These are phyloP conservation scores for Termitomyces sp. DNA, from an alignment of 768 basidiomycete species.

Conservation along the genomic window DNA sequence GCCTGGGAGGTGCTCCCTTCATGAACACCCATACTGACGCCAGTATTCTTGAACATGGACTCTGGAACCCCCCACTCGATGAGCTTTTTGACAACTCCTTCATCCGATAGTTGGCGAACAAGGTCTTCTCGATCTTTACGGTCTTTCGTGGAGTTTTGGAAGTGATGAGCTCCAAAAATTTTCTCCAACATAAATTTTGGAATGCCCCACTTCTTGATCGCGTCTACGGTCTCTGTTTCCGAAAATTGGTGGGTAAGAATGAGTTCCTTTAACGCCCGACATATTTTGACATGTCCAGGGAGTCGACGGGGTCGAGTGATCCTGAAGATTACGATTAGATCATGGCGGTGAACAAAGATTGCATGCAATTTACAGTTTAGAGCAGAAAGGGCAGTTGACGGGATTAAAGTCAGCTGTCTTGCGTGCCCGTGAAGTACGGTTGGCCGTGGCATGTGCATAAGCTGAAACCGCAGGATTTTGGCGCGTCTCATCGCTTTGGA, in stretches of 20 bases:
- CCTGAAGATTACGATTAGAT: neutral
- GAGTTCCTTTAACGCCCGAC: neutral
- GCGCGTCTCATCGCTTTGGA: neutral
- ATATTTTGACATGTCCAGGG: neutral
- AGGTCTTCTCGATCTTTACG: neutral
- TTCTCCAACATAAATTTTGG: neutral
- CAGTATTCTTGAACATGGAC: too few species aligned
- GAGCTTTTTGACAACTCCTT: neutral
- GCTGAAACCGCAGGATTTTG: too few species aligned
- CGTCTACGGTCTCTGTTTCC: neutral
- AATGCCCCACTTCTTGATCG: neutral
- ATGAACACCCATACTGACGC: neutral
- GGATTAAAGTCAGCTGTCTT: neutral
- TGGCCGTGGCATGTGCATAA: too few species aligned
- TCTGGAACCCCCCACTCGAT: neutral
- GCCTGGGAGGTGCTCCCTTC: neutral
- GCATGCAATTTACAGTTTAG: neutral
- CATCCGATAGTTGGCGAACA: neutral
- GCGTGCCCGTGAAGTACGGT: too few species aligned
- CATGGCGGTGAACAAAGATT: too few species aligned
- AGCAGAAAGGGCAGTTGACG: neutral
- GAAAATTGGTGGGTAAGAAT: neutral
- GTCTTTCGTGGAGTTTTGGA: neutral
- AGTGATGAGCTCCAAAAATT: too few species aligned
- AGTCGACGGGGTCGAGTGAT: neutral